Percentiles rank a stretch among this genome's conserved stretches.
Conservation (phyloP, 2,329 filamentous ascomycete species). For the Fusarium kyushuense region DNA sequence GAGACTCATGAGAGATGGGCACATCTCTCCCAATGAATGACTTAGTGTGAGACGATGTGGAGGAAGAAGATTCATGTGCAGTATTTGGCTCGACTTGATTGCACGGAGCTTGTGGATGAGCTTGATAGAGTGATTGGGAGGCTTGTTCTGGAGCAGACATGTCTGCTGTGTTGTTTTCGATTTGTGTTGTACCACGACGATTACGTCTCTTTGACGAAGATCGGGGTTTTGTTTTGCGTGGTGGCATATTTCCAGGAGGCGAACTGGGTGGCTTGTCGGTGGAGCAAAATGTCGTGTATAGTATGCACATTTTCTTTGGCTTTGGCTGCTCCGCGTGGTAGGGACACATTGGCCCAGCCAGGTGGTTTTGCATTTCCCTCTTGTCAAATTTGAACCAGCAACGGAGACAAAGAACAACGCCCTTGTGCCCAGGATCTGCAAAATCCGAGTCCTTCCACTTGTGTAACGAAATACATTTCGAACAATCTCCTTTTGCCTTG, state of each 20-base stretch:
- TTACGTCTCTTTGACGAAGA: background rate
- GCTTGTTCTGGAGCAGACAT: background rate
- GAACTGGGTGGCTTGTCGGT: slow-evolving; percentile 15
- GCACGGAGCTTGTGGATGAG: background rate
- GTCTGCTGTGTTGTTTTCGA: background rate
- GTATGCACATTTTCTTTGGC: slow-evolving; percentile 30
- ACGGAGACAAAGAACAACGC: slow-evolving; percentile 36
- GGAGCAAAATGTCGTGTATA: slow-evolving; percentile 40
- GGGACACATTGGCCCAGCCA: slow-evolving; percentile 26
- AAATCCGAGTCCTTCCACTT: slow-evolving; percentile 29
- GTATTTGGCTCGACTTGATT: background rate
- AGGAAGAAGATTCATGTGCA: background rate
- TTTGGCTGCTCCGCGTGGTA: slow-evolving; percentile 38
- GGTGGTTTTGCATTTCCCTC: slow-evolving; percentile 30
- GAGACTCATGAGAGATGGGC: background rate
- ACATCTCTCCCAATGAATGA: background rate
- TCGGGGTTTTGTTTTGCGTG: slow-evolving; percentile 1
- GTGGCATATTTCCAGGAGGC: slow-evolving; percentile 12
- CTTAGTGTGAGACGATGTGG: background rate
- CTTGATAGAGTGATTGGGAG: background rate
- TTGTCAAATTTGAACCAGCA: slow-evolving; percentile 38
- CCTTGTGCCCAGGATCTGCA: slow-evolving; percentile 21
- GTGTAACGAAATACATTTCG: slow-evolving; percentile 27
- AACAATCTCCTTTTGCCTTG: slow-evolving; percentile 37
- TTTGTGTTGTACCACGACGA: slow-evolving; percentile 5